Conservation (phyloP, 768 basidiomycete genomes). For the Trametes cubensis region DNA sequence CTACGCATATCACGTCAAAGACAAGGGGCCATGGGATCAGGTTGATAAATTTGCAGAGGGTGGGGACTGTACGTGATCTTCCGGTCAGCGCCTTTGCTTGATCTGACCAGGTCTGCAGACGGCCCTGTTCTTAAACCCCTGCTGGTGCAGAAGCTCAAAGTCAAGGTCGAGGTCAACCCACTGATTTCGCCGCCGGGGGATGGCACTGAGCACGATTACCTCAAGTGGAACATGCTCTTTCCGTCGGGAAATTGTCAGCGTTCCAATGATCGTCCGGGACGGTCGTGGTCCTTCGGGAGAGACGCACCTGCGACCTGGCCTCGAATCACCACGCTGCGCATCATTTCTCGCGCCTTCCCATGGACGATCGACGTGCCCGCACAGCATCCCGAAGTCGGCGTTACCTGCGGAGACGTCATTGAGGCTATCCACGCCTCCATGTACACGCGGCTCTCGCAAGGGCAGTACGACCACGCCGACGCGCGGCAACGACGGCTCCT, state of each 20-base stretch:
- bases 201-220: slow-evolving; percentile 45
- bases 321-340: slow-evolving; percentile 51
- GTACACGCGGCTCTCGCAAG: slow-evolving; percentile 50
- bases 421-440: slow-evolving; percentile 56
- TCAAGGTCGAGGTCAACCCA: slow-evolving; percentile 58
- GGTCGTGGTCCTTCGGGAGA: slow-evolving; percentile 71
- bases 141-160: slow-evolving; percentile 51
- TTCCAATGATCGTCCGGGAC: slow-evolving; percentile 57
- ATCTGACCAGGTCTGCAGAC: slow-evolving; percentile 42
- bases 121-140: slow-evolving; percentile 73
- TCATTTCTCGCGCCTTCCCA: slow-evolving; percentile 57
- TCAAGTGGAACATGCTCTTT: slow-evolving; percentile 80
- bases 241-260: slow-evolving; percentile 60
- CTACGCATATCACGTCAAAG: slow-evolving; percentile 6
- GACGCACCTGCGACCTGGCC: slow-evolving; percentile 68
- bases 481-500: slow-evolving; percentile 44
- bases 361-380: slow-evolving; percentile 58
- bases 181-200: slow-evolving; percentile 51
- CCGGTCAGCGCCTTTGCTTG: slow-evolving; percentile 1
- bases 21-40: slow-evolving; percentile 29
- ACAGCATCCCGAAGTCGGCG: slow-evolving; percentile 47
- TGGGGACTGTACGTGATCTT: slow-evolving; percentile 42
- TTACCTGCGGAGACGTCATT: slow-evolving; percentile 70
- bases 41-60: slow-evolving; percentile 45
- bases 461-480: slow-evolving; percentile 53